phyloP scores from a whole-genome alignment of 1,284 basidiomycete genomes.

The Filobasidium uniguttulatum region DNA sequence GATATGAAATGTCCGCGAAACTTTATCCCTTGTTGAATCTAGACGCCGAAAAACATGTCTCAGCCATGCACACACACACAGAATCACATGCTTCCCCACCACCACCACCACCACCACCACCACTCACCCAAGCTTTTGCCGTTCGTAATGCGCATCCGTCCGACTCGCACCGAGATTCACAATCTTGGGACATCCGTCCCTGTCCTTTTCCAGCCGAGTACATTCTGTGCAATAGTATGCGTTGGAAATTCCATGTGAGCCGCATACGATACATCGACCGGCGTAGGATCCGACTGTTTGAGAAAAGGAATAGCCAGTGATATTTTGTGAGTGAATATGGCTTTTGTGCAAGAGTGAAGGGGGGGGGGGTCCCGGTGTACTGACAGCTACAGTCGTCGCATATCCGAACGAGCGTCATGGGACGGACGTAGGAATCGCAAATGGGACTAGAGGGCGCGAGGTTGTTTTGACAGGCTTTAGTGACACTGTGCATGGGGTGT shows the following conservation, averaged over 20 bases:
- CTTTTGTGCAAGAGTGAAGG: too few relatives aligned
- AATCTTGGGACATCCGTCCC: conserved; percentile 97
- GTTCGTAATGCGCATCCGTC: conserved; percentile 2
- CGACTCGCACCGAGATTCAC: conserved; percentile 48
- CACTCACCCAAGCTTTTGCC: conserved; percentile 1
- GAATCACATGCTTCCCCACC: too few relatives aligned
- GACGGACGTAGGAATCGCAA: conserved; percentile 97
- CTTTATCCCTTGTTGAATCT: too few relatives aligned
- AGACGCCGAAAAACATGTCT: too few relatives aligned
- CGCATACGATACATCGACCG: conserved; percentile 93
- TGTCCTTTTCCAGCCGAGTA: conserved; percentile 87
- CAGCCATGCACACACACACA: too few relatives aligned
- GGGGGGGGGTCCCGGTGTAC: too few relatives aligned
- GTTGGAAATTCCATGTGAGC: conserved; percentile 90
- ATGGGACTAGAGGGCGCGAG: conserved; percentile 54
- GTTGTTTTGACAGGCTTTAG: too few relatives aligned
- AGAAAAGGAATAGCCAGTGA: background rate
- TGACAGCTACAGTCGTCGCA: conserved; percentile 94
- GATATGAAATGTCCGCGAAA: too few relatives aligned
- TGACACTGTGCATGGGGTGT: too few relatives aligned
- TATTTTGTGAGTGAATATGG: too few relatives aligned
- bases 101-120: background rate
- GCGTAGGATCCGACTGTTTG: conserved; percentile 74
- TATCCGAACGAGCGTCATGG: conserved; percentile 91
- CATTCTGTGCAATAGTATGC: conserved; percentile 97